Percentiles rank a stretch among this genome's conserved stretches.
Evolutionary conservation across 352 stramenopile species (phyloP).

Genomic region (Pythium guiyangense): DNA sequence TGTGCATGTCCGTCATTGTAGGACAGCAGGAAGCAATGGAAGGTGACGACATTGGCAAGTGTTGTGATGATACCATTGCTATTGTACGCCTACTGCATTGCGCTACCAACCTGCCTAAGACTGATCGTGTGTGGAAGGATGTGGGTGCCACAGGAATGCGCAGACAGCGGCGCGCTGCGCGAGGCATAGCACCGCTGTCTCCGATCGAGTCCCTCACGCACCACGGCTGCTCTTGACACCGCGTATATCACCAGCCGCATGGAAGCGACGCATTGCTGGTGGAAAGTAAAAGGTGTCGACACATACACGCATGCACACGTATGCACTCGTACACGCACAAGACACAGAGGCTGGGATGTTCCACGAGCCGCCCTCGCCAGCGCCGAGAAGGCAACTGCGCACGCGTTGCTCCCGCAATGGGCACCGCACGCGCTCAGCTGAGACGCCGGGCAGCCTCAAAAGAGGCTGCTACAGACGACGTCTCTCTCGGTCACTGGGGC

Average conservation of each 20-base stretch:
- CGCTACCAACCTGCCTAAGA: background rate
- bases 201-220: conserved; percentile 30
- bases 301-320: background rate
- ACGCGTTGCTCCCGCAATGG: conserved; percentile 36
- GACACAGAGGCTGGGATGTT: conserved; percentile 15
- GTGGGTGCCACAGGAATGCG: conserved; percentile 31
- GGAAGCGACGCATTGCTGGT: conserved; percentile 32
- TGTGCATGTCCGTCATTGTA: background rate
- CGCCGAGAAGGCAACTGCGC: conserved; percentile 38
- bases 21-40: background rate
- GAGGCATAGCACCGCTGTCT: conserved; percentile 9
- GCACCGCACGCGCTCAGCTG: conserved; percentile 28
- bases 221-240: conserved; percentile 59
- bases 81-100: background rate
- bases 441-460: conserved; percentile 17
- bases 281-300: conserved; percentile 73
- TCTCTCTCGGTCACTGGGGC: conserved; percentile 19
- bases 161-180: conserved; percentile 10
- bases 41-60: background rate
- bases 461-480: conserved; percentile 2
- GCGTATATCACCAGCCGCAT: conserved; percentile 75
- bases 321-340: conserved; percentile 3
- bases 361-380: conserved; percentile 29
- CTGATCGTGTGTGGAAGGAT: conserved; percentile 8
- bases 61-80: background rate